Evolutionary conservation across 805 yeast species (phyloP), one percentile per base, ranked within the genome.

Genomic region (Wickerhamiella lipophila): DNA sequence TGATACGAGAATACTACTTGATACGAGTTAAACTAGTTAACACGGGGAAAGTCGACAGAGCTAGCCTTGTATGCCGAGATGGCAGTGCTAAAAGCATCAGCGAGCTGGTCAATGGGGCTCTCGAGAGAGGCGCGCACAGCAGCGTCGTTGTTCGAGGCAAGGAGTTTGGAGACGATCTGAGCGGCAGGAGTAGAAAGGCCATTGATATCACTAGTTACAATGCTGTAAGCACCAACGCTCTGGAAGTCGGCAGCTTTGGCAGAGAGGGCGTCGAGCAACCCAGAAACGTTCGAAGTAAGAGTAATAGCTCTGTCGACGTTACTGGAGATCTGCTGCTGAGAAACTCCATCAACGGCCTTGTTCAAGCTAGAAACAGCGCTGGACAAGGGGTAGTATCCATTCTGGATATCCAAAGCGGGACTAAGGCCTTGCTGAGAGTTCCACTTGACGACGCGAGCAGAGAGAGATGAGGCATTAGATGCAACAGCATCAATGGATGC

Each of bases 391-490:
- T 45, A 45, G 50, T 44, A 50, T 16, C 19, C 18, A 18, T 26
- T 32, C 58, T 60, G 64, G 51, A 61, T 60, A 27, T 46, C 46
- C 9, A 60, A 54, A 27, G 64, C 65, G 42, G 60, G 63, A n/a
- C 16, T 36, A 25, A 60, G 50, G 22, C 65, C 64, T 16, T 52
- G 48, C 18, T 44, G 50, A 4, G 50, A 35, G 42, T 39, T 23
- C 55, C 55, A 52, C 38, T 18, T 40, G 26, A 23, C 32, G 5
- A 54, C 54, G 9, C 40, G 46, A 19, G 25, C 11, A 16, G 41
- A 21, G 19, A 47, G 50, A 11, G 5, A 4, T 18, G 39, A 72
- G 53, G 95, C 85, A 59, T 76, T 71, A 15, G 72, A 79, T 1
- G 67, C 71, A 16, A 44, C 51, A 25, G 46, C 35, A 16, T 25